A percentile compares a stretch with the other conserved stretches of the same genome.
Conservation (phyloP, 495 filamentous ascomycete genomes). For the Xylaria cubensis region DNA sequence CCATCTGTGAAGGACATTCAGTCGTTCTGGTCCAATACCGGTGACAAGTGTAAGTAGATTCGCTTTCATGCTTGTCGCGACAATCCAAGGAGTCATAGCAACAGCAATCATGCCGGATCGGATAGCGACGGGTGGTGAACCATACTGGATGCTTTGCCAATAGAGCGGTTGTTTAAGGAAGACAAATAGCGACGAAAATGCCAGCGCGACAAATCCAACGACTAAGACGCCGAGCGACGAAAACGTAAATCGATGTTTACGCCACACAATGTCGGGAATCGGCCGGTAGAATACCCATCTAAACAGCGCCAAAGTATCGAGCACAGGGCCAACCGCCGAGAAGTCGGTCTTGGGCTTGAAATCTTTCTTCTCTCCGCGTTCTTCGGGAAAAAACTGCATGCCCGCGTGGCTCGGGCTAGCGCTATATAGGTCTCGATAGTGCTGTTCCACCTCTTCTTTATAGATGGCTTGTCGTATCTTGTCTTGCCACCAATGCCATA, state of each 20-base stretch:
- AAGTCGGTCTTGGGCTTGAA: constrained; percentile 70
- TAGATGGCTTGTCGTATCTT: constrained; percentile 84
- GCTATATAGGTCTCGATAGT: constrained; percentile 59
- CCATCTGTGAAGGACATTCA: constrained; percentile 96
- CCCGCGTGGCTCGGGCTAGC: constrained; percentile 66
- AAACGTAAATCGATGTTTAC: constrained; percentile 71
- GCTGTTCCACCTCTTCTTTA: constrained; percentile 71
- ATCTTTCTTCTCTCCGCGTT: constrained; percentile 56
- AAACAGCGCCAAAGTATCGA: constrained; percentile 76
- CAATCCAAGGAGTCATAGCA: constrained; percentile 92
- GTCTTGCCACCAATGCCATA: constrained; percentile 87
- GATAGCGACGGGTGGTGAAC: constrained; percentile 88
- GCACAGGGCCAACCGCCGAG: constrained; percentile 72
- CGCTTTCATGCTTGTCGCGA: constrained; percentile 88
- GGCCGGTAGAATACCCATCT: constrained; percentile 88
- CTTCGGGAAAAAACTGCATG: constrained; percentile 76
- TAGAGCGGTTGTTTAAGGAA: constrained; percentile 86
- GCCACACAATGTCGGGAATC: constrained; percentile 68
- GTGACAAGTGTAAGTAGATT: constrained; percentile 86
- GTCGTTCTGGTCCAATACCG: constrained; percentile 88
- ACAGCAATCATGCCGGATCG: constrained; percentile 93
- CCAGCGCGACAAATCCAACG: constrained; percentile 67
- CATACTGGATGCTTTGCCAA: constrained; percentile 80
- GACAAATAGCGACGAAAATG: constrained; percentile 79
- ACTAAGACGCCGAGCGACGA: constrained; percentile 74